Conservation (phyloP, 75 land plant genomes). For the Sequoiadendron giganteum region DNA sequence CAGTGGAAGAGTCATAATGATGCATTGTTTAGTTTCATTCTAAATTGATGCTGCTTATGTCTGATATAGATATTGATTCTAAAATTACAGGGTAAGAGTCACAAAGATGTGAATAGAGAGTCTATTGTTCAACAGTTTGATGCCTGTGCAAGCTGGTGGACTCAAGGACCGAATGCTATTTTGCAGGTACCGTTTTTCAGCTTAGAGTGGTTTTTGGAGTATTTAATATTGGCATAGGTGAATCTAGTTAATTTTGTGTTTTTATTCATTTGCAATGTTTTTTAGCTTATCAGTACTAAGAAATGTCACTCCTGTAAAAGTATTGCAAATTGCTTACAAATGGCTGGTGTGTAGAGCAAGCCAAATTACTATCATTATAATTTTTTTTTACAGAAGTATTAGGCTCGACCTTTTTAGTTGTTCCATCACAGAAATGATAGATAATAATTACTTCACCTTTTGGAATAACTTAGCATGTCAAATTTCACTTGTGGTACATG, state of each 20-base stretch:
- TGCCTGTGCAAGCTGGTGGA: slow-evolving; percentile 99
- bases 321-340: neutral
- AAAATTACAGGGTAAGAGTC: neutral
- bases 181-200: slow-evolving; percentile 59
- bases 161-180: slow-evolving; percentile 85
- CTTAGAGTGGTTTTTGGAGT: neutral
- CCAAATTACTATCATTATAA: neutral
- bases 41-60: neutral
- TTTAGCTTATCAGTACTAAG: neutral
- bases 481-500: too few species aligned
- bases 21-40: neutral
- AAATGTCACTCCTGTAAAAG: neutral
- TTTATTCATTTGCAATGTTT: neutral
- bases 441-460: neutral
- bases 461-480: too few species aligned
- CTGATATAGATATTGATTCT: neutral
- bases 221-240: neutral
- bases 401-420: neutral
- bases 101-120: slow-evolving; percentile 18
- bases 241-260: neutral
- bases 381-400: neutral
- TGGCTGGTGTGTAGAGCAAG: neutral
- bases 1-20: neutral
- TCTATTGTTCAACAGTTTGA: slow-evolving; percentile 80
- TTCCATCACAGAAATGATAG: neutral